Base-by-base conservation (phyloP, 805 yeast species). In the Candida nemodendra region DNA sequence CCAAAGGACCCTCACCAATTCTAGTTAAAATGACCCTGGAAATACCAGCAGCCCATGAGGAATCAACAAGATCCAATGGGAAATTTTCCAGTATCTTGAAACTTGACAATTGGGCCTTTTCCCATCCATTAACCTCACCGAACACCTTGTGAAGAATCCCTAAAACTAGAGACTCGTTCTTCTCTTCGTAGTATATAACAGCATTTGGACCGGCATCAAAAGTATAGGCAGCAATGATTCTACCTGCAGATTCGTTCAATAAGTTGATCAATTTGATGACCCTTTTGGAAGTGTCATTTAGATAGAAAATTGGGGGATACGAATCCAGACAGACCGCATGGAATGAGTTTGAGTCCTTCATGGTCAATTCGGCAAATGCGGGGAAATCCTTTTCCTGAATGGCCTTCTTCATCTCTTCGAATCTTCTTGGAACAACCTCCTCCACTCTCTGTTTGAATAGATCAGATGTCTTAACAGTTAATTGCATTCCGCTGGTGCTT, bases 121-220 rank as follows among this genome's bases (percentile, higher is more conserved):
- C 72, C 91, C 96, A 90, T 14, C 95, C 95, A 9, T 69, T 65
- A 33, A 83, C 77, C 34, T 72, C 54, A 33, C 64, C 62, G 55
- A 88, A 81, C 47, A 76, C 71, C 39, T 71, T 68, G 62, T 81
- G 68, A 42, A 93, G 66, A 48, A 86, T 71, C 3, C 89, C 81
- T 51, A 91, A 73, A 5, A 93, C 80, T 45, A 69, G 71, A n/a
- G 65, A 52, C 64, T 89, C 96, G 64, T 91, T 77, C 54, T 79
- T 71, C 48, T 74, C 75, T 58, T 82, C 79, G 60, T 93, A 93
- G 68, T 93, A 93, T 44, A 93, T 76, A 30, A 93, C 99, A 15
- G 97, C 96, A 65, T 93, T 93, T 64, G 99, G 99, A 59, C 99
- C 99, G 22, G 99, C 99, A 64, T 93, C 99, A 57, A 84, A 93